Base-by-base conservation (phyloP, 2,329 filamentous ascomycete species). In the Aureobasidium sp. region DNA sequence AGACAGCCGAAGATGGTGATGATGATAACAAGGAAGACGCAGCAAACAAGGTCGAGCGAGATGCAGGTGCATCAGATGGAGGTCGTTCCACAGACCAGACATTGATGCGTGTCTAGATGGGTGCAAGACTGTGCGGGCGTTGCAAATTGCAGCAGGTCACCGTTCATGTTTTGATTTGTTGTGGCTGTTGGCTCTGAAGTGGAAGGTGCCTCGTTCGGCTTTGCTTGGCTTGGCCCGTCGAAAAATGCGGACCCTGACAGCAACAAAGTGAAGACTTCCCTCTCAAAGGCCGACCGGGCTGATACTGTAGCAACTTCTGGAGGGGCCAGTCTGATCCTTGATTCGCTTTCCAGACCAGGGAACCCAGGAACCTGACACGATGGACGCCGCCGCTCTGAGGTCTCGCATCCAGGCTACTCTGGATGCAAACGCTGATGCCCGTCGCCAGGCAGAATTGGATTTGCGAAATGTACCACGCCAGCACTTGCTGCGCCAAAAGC, bases 401-500 rank as follows among this genome's bases (percentile, higher is more conserved):
- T 82, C 80, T 76, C 84, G 86, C 74, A 85, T 91, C 66, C 79
- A 82, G 68, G 83, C 84, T 67, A 90, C 85, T 62, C 81, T 90
- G 70, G 82, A 85, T 66, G 71, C 83, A 62, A 84, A 89, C 71
- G 79, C 84, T 65, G 85, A 89, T 66, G 80, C 80, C 69, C 80
- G 88, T 71, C 81, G 85, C 67, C 79, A 83, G 70, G 86, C 86
- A 68, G 88, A 93, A 75, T 73, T 85, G 62, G 85, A 91, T 71
- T 78, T 93, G 63, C 90, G 90, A 77, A 79, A 84, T 76, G 88
- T 91, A 77, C 68, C 82, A 65, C 60, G 5, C 14, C 41, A 29
- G 14, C 12, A 14, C 22, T 16, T 24, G 17, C 4, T 10, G 3
- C 10, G 5, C 6, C 16, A 19, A 14, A 34, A 19, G 16, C 45